phyloP scores from a whole-genome alignment of 2,329 filamentous ascomycete genomes.

The Cadophora luteo-olivacea region DNA sequence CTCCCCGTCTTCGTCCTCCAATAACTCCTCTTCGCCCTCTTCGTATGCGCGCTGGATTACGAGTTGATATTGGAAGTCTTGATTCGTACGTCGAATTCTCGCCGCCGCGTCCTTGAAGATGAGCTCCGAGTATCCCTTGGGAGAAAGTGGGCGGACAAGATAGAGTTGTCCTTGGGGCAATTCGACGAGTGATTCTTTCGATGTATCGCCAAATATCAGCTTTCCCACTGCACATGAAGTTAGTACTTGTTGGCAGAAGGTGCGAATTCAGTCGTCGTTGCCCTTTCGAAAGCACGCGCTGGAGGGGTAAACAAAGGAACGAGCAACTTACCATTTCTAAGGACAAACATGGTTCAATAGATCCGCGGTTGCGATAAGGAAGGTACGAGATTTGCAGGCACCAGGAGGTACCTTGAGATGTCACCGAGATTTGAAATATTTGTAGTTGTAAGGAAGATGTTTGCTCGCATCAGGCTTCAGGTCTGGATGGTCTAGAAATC shows the following conservation, averaged over 20 bases:
- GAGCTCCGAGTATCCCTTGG: conserved; percentile 97
- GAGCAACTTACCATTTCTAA: conserved; percentile 50
- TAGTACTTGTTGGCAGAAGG: conserved; percentile 22
- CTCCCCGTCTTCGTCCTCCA: conserved; percentile 88
- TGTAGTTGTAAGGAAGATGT: conserved; percentile 3
- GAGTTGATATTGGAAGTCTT: conserved; percentile 97
- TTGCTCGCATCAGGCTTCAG: not conserved
- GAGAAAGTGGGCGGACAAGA: conserved; percentile 91
- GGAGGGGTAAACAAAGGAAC: conserved; percentile 23
- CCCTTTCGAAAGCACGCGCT: not conserved
- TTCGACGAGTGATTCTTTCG: conserved; percentile 90
- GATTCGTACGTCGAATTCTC: conserved; percentile 88
- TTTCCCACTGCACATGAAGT: conserved; percentile 72
- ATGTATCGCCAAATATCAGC: conserved; percentile 82
- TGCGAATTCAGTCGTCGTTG: conserved; percentile 20
- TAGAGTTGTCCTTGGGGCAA: conserved; percentile 96
- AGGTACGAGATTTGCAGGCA: conserved; percentile 4
- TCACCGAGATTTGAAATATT: conserved; percentile 1
- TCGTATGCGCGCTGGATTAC: conserved; percentile 97
- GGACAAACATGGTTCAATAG: conserved; percentile 49
- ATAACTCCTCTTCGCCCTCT: conserved; percentile 91
- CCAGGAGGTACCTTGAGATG: conserved; percentile 15
- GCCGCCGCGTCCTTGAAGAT: conserved; percentile 98
- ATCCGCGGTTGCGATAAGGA: not conserved
- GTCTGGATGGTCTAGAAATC: conserved; percentile 14